Evolutionary conservation across 2,329 filamentous ascomycete genomes (phyloP).

Genomic region (Colletotrichum viniferum): DNA sequence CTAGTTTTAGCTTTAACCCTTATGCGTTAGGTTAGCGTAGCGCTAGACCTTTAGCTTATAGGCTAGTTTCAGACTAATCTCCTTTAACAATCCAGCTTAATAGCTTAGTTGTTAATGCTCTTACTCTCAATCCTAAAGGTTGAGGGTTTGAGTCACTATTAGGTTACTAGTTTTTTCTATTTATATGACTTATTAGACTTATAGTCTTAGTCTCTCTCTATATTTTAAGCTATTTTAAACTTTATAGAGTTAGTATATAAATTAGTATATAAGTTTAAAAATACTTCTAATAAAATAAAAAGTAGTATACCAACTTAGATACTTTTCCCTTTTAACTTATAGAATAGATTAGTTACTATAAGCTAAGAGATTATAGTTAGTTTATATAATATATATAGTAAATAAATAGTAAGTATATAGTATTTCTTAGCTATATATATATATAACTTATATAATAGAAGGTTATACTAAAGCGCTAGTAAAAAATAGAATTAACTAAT

Average conservation of each 20-base stretch:
- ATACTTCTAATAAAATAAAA: neutral
- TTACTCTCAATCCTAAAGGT: too few relatives aligned
- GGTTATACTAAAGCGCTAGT: neutral
- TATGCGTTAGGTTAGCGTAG: too few relatives aligned
- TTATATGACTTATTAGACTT: neutral
- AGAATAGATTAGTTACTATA: neutral
- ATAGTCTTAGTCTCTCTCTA: too few relatives aligned
- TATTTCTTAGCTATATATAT: neutral
- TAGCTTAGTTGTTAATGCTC: too few relatives aligned
- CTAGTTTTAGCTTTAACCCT: too few relatives aligned
- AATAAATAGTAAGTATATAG: too few relatives aligned
- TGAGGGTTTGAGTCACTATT: too few relatives aligned
- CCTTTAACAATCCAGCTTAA: too few relatives aligned
- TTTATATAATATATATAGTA: too few relatives aligned
- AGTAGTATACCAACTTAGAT: neutral
- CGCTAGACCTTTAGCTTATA: too few relatives aligned
- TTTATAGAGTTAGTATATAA: neutral
- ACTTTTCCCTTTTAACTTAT: neutral
- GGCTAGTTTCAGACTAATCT: too few relatives aligned
- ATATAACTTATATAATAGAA: neutral
- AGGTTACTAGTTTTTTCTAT: neutral
- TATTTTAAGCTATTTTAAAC: neutral
- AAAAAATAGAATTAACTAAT: neutral
- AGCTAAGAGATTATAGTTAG: too few relatives aligned
- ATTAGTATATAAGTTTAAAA: neutral